A percentile compares a stretch with the other conserved stretches of the same genome.
These are phyloP conservation scores for Brassica rapa DNA, from an alignment of 345 rosid genomes.

Conservation along the genomic window DNA sequence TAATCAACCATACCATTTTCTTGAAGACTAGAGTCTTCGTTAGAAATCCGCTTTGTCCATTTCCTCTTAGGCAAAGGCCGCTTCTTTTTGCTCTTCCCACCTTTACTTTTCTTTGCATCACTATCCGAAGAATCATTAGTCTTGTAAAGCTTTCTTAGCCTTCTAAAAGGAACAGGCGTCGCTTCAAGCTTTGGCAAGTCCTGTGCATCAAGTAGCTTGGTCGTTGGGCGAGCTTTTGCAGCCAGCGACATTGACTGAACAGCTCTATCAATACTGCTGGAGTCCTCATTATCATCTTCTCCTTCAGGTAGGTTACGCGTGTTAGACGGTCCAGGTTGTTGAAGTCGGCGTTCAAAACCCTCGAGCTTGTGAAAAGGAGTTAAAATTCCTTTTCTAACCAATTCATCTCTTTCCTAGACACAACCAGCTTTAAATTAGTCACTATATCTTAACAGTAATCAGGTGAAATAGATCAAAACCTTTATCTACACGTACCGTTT, in stretches of 20 bases:
- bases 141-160: slow-evolving; percentile 60
- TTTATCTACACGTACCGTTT: slow-evolving; percentile 62
- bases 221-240: slow-evolving; percentile 80
- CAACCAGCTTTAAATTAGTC: slow-evolving; percentile 34
- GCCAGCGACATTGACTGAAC: slow-evolving; percentile 64
- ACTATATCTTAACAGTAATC: slow-evolving; percentile 9
- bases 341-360: slow-evolving; percentile 87
- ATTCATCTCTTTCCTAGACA: slow-evolving; percentile 92
- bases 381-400: slow-evolving; percentile 91
- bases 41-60: slow-evolving; percentile 73
- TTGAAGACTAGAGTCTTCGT: slow-evolving; percentile 55
- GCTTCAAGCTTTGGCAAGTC: slow-evolving; percentile 82
- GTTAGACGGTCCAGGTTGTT: slow-evolving; percentile 60
- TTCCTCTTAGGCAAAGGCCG: slow-evolving; percentile 88
- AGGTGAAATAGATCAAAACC: slow-evolving; percentile 5
- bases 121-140: slow-evolving; percentile 48
- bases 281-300: slow-evolving; percentile 47
- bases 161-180: slow-evolving; percentile 71
- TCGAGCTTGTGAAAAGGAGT: slow-evolving; percentile 95
- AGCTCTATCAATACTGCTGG: slow-evolving; percentile 60
- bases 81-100: slow-evolving; percentile 50
- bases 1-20: slow-evolving; percentile 54
- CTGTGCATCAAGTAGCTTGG: slow-evolving; percentile 76
- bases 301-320: slow-evolving; percentile 39
- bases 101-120: slow-evolving; percentile 50